phyloP scores from a whole-genome alignment of 2,329 filamentous ascomycete genomes.

The Exserohilum rostratum region DNA sequence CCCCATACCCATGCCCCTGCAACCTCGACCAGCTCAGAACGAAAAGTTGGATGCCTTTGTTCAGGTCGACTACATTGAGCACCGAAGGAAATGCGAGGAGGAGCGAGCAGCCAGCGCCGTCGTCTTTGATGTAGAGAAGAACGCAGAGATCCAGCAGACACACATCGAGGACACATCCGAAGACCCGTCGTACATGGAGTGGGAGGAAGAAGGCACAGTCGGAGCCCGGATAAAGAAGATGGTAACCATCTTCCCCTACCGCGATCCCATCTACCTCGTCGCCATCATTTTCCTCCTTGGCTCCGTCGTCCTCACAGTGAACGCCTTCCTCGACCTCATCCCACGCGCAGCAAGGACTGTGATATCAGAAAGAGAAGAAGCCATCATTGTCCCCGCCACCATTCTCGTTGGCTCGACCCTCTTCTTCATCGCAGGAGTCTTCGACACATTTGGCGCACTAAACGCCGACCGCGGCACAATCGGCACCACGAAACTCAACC shows the following conservation, averaged over 20 bases:
- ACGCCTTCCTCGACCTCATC: slow-evolving; percentile 37
- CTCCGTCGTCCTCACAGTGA: slow-evolving; percentile 32
- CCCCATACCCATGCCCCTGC: slow-evolving; percentile 2
- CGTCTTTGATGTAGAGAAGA: slow-evolving; percentile 7
- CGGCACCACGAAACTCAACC: slow-evolving; percentile 14
- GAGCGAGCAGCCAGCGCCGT: slow-evolving; percentile 16
- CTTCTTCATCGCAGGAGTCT: slow-evolving; percentile 38
- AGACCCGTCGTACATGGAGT: background rate
- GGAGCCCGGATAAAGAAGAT: slow-evolving; percentile 14
- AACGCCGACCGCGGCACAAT: slow-evolving; percentile 31
- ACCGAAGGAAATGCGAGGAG: slow-evolving; percentile 28
- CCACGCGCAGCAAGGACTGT: slow-evolving; percentile 16
- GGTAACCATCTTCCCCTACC: slow-evolving; percentile 34
- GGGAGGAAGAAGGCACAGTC: slow-evolving; percentile 1
- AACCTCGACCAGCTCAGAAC: slow-evolving; percentile 20
- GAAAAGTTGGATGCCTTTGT: slow-evolving; percentile 29
- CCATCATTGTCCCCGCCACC: slow-evolving; percentile 28
- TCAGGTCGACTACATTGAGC: slow-evolving; percentile 26
- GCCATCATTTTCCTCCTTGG: slow-evolving; percentile 34
- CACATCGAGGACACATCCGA: background rate
- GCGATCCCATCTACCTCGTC: slow-evolving; percentile 39
- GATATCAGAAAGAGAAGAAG: slow-evolving; percentile 23
- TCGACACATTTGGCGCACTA: slow-evolving; percentile 32
- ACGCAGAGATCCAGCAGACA: background rate
- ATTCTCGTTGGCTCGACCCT: slow-evolving; percentile 32